Base-by-base conservation (phyloP, 1,139 yeast genomes). In the Lodderomyces oxycetoniae region DNA sequence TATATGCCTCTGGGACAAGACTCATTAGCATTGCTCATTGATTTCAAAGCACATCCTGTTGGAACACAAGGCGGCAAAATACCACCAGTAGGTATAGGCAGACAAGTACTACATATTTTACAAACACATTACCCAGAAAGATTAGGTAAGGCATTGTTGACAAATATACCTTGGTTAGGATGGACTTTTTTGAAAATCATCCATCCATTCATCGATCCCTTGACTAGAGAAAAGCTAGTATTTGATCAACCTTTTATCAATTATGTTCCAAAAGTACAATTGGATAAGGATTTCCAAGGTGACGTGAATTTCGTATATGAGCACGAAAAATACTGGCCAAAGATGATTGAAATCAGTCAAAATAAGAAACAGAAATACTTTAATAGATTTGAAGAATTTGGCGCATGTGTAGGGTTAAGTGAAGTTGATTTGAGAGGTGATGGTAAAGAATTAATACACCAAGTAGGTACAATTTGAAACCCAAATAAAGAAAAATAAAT, bases 41-140 rank as follows among this genome's bases (percentile, higher is more conserved):
- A 69, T 46, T 68, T 68, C 47, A 67, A 69, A 45, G 62, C 71
- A 1, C 59, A 61, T 21, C 71, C 73, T 6, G 67, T 61, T 11
- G 63, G 82, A 39, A 61, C 77, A 53, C 61, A 71, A 59, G 56
- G 79, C 59, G 50, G 74, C 31, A 87, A 85, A 56, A 74, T 87
- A 32, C 98, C 98, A 3, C 88, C 96, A 1, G 68, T 91, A 24
- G 74, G 83, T 26, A 81, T 74, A 14, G 87, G 88, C 16, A 77
- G 82, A 56, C 83, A 81, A 48, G 87, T 82, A 12, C 62, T 83
- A 44, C 79, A 79, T 51, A 81, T 82, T 45, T 63, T 83, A 45
- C 93, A 75, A 49, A 61, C 71, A 11, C 75, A 67, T 48, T 68
- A 67, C 45, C 74, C 74, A 4, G 74, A 69, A 42, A 54, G 75